Base-by-base conservation (phyloP, 2,329 filamentous ascomycete species). In the Bipolaris zeicola region DNA sequence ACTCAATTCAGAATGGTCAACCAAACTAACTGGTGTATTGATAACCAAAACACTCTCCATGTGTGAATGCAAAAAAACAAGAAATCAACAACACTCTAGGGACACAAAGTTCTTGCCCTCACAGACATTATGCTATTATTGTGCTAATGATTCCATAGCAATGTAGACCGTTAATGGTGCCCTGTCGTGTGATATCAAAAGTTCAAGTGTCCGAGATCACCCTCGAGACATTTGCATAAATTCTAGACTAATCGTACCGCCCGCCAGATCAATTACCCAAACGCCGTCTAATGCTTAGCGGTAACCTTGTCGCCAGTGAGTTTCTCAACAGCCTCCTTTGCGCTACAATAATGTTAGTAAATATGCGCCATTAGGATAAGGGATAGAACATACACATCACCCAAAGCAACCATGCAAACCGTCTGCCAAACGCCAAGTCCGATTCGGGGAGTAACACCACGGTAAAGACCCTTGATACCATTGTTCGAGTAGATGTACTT, bases 351-450 rank as follows among this genome's bases (percentile, higher is more conserved):
- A 36, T 31, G 66, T 75, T 67, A 75, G 71, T 39, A 28, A 6
- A 39, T 18, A 2, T 33, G 47, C 24, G 6, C 26, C 3, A 1
- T 24, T 34, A n/a, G n/a, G 38, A 39, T 11, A 36, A 10, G 48
- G 48, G 3, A 33, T 49, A 57, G 50, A 68, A 87, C 92, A 83
- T 81, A 96, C 92, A 96, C 93, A 82, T 98, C 95, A 81, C 95
- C 95, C 79, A 98, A 85, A 74, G 94, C 95, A 80, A 99, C 95
- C 95, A 99, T 99, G 85, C 95, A 99, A 74, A 99, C 90, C 61
- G 95, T 99, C 85, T 99, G 95, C 95, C 95, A 99, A 82, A 99
- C 87, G 76, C 95, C 89, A 64, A 99, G 88, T 69, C 93, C 93
- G 76, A 99, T 93, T 78, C 95, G 89, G 70, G 95, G 95, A 67